Base-by-base conservation (phyloP, 495 filamentous ascomycete species). In the Penicillium lividum region DNA sequence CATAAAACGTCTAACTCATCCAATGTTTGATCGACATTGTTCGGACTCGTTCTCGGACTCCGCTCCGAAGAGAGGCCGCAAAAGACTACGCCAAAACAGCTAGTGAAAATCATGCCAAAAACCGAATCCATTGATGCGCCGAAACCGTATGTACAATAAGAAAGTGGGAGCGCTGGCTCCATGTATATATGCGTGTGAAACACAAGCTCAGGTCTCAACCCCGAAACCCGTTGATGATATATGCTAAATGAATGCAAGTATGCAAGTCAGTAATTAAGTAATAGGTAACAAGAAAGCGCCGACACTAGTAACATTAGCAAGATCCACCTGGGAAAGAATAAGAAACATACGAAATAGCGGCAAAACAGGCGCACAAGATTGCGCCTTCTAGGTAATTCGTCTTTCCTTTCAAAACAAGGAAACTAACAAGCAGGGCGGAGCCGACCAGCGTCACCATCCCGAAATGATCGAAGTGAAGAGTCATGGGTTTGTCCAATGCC, bases 361-460 rank as follows among this genome's bases (percentile, higher is more conserved):
- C 80, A 73, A 95, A 97, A 10, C 87, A 86, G 0, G 90, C 89
- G 61, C 89, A 88, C 29, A 96, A 76, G 56, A 97, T 72, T 3
- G 87, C 86, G 0, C 92, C 92, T 69, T 96, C 92, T 0, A 96
- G 82, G 61, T 95, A 97, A 68, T 96, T 97, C 52, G 85, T 91
- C 34, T 90, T 73, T 8, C 92, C 92, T 62, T 97, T 92, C 53
- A 95, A 73, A 29, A 96, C 89, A 44, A 96, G 73, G 73, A 94
- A 96, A 68, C 94, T 96, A 64, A 95, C 89, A 22, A 83, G 90
- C 58, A 97, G 94, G 16, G 87, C 87, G 31, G 89, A 89, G 18
- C 92, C 90, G 66, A 96, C 94, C 28, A 96, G 76, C 42, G 81
- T 88, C 7, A 95, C 85, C 4, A 92, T 96, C 78, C 96, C 92